Percentiles rank a stretch among this genome's conserved stretches.
These are phyloP conservation scores for Smallanthus sonchifolius DNA, from an alignment of 129 eudicot genomes.

Conservation along the genomic window DNA sequence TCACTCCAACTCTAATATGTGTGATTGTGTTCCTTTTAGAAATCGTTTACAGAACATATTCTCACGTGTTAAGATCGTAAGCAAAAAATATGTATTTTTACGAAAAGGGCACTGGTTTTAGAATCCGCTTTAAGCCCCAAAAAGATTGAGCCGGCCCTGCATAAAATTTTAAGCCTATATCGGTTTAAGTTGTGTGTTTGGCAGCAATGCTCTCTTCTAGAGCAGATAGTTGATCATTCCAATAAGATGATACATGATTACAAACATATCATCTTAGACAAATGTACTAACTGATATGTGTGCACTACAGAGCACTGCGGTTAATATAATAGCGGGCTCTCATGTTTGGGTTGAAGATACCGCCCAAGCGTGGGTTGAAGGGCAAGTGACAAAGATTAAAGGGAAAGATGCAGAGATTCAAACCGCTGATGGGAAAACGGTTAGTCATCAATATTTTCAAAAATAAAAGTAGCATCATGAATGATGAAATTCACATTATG, in stretches of 20 bases:
- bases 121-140: too few relatives aligned
- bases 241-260: background rate
- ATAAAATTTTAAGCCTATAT: background rate
- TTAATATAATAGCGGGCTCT: constrained; percentile 80
- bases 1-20: too few relatives aligned
- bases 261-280: background rate
- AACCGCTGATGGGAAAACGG: constrained; percentile 67
- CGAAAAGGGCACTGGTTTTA: too few relatives aligned
- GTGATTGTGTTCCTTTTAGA: too few relatives aligned
- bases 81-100: too few relatives aligned
- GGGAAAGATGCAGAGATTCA: constrained; percentile 68
- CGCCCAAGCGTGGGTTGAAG: constrained; percentile 75
- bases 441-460: constrained; percentile 12
- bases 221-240: background rate
- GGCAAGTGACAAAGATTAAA: constrained; percentile 61
- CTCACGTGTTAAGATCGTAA: too few relatives aligned
- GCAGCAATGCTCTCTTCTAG: background rate
- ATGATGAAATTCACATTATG: background rate
- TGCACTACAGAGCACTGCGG: constrained; percentile 66
- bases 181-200: constrained; percentile 1
- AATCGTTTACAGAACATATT: too few relatives aligned
- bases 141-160: background rate
- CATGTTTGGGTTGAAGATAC: constrained; percentile 94
- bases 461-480: background rate
- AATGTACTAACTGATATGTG: constrained; percentile 16